Conservation (phyloP, 116 monocot genomes). For the Phalaenopsis hybrid region DNA sequence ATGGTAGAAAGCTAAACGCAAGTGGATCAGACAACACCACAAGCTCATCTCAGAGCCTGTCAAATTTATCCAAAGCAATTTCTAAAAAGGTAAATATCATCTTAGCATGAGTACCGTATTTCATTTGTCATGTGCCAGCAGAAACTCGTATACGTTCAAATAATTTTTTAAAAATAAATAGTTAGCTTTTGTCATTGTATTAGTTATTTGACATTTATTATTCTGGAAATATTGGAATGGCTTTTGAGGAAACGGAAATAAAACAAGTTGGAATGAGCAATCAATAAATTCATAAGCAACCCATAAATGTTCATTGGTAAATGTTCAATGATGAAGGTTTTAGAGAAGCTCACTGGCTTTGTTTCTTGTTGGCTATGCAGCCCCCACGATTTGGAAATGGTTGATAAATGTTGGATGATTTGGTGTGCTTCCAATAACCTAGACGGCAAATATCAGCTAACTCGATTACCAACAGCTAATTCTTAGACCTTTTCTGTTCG, state of each 20-base stretch:
- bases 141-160: neutral
- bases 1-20: conserved; percentile 13
- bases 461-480: neutral
- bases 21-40: neutral
- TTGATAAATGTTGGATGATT: neutral
- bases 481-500: neutral
- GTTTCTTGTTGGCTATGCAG: neutral
- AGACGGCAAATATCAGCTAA: neutral
- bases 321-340: too few species aligned
- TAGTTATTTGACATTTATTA: neutral
- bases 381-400: conserved; percentile 8
- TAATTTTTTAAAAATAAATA: neutral
- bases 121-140: neutral
- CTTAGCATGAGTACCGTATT: neutral
- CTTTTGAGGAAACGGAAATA: neutral
- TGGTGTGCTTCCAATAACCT: neutral
- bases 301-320: neutral
- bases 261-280: too few species aligned
- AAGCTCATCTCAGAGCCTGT: conserved; percentile 1
- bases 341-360: neutral
- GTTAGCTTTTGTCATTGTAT: neutral
- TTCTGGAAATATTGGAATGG: neutral
- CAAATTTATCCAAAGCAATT: conserved; percentile 5
- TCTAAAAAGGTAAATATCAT: conserved; percentile 6
- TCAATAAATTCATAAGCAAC: neutral